These are phyloP conservation scores for Pythium grandisporangium DNA, from an alignment of 352 stramenopile genomes.

Conservation along the genomic window DNA sequence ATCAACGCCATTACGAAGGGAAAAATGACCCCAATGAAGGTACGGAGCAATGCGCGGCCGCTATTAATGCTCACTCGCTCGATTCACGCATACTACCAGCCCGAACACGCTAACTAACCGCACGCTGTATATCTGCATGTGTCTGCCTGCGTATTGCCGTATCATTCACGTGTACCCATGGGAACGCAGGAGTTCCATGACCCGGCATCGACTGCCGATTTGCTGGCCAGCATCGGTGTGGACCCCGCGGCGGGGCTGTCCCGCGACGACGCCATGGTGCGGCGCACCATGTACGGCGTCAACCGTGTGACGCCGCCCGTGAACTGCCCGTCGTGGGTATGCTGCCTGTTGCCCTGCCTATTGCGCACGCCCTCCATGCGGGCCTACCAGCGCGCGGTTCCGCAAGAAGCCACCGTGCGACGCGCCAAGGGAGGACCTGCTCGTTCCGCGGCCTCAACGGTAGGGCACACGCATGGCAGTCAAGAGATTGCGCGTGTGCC, in stretches of 20 bases:
- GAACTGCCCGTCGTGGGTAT: conserved; percentile 92
- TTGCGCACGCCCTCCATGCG: conserved; percentile 88
- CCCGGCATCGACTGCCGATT: conserved; percentile 24
- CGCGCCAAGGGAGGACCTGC: conserved; percentile 28
- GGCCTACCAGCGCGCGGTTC: conserved; percentile 73
- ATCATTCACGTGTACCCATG: too few species aligned
- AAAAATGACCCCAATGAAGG: too few species aligned
- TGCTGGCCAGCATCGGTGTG: conserved; percentile 53
- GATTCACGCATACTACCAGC: too few species aligned
- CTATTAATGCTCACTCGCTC: too few species aligned
- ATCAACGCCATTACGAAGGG: too few species aligned
- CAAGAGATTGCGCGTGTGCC: conserved; percentile 17
- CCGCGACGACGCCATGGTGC: conserved; percentile 64
- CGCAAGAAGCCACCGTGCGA: conserved; percentile 86
- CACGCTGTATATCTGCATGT: too few species aligned
- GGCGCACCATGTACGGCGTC: conserved; percentile 57
- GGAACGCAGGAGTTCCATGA: conserved; percentile 15
- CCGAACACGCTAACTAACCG: too few species aligned
- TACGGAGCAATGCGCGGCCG: too few species aligned
- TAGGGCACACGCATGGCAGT: too few species aligned
- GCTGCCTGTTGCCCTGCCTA: conserved; percentile 91
- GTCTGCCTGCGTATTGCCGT: too few species aligned
- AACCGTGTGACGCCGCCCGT: conserved; percentile 89
- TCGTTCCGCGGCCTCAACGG: too few species aligned
- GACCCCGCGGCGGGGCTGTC: conserved; percentile 46